Evolutionary conservation across 1,284 basidiomycete species (phyloP).

Genomic region (Cystobasidium slooffiae): DNA sequence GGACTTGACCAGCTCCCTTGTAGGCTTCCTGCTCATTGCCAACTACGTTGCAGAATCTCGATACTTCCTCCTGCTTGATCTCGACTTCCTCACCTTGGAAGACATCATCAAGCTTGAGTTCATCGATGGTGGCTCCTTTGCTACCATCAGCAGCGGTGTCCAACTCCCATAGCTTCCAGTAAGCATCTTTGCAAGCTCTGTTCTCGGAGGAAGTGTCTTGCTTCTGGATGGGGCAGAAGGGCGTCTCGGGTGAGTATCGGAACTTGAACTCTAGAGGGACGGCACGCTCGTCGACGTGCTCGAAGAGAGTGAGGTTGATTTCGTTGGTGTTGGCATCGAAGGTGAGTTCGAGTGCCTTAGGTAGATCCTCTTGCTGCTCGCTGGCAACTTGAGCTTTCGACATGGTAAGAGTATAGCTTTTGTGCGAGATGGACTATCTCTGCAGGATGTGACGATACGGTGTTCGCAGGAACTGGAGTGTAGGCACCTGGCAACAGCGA

Average conservation of each 20-base stretch:
- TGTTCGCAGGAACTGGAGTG: neutral
- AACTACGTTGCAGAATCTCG: slow-evolving; percentile 89
- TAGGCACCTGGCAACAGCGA: neutral
- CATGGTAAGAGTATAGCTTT: neutral
- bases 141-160: slow-evolving; percentile 59
- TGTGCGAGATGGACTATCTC: slow-evolving; percentile 5
- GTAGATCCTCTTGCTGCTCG: slow-evolving; percentile 23
- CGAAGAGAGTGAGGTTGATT: slow-evolving; percentile 79
- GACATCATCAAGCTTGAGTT: slow-evolving; percentile 73
- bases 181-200: slow-evolving; percentile 76
- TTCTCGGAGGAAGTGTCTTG: slow-evolving; percentile 85
- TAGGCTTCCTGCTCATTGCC: slow-evolving; percentile 91
- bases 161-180: slow-evolving; percentile 96
- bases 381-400: slow-evolving; percentile 9
- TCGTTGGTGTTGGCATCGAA: slow-evolving; percentile 64
- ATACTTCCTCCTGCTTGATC: slow-evolving; percentile 75
- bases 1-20: slow-evolving; percentile 78
- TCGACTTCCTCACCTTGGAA: slow-evolving; percentile 82
- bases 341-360: slow-evolving; percentile 65
- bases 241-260: slow-evolving; percentile 83
- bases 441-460: neutral
- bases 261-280: slow-evolving; percentile 84
- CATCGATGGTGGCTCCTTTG: slow-evolving; percentile 67
- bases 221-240: slow-evolving; percentile 84
- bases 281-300: slow-evolving; percentile 61